phyloP scores from a whole-genome alignment of 495 filamentous ascomycete genomes.

The Chlorociboria aeruginascens region DNA sequence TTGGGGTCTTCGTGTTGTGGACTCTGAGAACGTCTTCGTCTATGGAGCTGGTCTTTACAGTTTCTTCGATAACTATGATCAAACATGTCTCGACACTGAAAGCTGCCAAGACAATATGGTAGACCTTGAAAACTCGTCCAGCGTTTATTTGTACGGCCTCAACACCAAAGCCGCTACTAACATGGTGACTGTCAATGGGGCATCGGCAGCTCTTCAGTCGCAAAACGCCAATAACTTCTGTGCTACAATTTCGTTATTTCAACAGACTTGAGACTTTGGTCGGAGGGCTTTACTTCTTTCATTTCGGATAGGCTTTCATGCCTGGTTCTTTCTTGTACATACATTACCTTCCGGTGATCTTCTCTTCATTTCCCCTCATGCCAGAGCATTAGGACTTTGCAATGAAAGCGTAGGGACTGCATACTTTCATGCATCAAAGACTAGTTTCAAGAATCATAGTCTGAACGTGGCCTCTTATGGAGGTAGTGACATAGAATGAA shows the following conservation, averaged over 20 bases:
- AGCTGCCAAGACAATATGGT: constrained; percentile 83
- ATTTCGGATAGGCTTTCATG: not conserved
- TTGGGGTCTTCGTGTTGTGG: constrained; percentile 71
- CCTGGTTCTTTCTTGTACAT: constrained; percentile 13
- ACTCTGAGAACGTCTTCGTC: constrained; percentile 53
- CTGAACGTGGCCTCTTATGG: too few relatives aligned
- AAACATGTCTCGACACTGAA: constrained; percentile 61
- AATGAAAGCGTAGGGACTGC: too few relatives aligned
- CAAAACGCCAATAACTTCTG: constrained; percentile 67
- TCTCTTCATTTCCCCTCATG: too few relatives aligned
- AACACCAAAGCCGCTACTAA: constrained; percentile 81
- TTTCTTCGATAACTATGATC: constrained; percentile 80
- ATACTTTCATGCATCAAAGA: too few relatives aligned
- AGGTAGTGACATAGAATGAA: too few relatives aligned
- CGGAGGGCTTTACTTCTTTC: not conserved
- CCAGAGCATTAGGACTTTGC: not conserved
- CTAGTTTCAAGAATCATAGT: too few relatives aligned
- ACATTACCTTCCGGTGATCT: not conserved
- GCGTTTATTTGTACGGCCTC: constrained; percentile 63
- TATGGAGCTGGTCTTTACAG: constrained; percentile 75
- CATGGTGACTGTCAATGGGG: constrained; percentile 61
- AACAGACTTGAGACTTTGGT: constrained; percentile 10
- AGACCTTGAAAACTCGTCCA: constrained; percentile 57
- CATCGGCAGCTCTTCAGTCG: constrained; percentile 40
- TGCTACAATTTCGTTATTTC: constrained; percentile 58